Evolutionary conservation across 2,329 filamentous ascomycete genomes (phyloP), one percentile per base, ranked within the genome.

Genomic region (Fusarium liriodendri): DNA sequence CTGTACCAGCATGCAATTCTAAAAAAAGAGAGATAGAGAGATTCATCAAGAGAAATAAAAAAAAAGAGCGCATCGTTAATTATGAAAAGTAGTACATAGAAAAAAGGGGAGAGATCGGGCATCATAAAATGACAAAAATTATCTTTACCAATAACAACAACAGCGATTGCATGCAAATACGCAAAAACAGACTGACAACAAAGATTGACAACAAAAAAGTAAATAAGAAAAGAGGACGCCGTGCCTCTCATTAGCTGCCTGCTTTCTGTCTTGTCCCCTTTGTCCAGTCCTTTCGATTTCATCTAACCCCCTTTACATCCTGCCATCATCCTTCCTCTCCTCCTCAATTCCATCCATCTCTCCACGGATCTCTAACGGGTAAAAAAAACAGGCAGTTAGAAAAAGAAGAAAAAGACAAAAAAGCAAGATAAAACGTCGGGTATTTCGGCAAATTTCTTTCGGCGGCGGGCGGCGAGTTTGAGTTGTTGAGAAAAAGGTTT

Each of bases 391-490:
- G 35, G 37, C 57, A 66, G 33, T 22, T 29, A 52, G 29, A 38
- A 57, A 33, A 40, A 52, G 16, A 40, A 52, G 45, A 32, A 63
- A 40, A 29, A 29, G 27, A 27, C 27, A 27, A 29, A 71, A 40
- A 45, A 35, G 16, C n/a, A 57, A 45, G 22, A 32, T 37, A 67
- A 63, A 58, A 64, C 71, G 55, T 69, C 58, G 72, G 72, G 72
- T 74, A 74, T 74, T 74, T 74, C 58, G 69, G 67, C 71, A 73
- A 54, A 74, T 60, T 73, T 63, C 45, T 60, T 73, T 63, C 45
- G 60, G 45, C 32, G 45, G 60, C 47, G 62, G 20, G 64, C 71
- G 64, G 66, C 62, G 22, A 18, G 45, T 68, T 60, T 22, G 33
- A 63, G 42, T 45, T 35, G 29, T n/a, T 22, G 40, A 20, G 18